phyloP scores from a whole-genome alignment of 2,329 filamentous ascomycete genomes.

The Lachnellula subtilissima region DNA sequence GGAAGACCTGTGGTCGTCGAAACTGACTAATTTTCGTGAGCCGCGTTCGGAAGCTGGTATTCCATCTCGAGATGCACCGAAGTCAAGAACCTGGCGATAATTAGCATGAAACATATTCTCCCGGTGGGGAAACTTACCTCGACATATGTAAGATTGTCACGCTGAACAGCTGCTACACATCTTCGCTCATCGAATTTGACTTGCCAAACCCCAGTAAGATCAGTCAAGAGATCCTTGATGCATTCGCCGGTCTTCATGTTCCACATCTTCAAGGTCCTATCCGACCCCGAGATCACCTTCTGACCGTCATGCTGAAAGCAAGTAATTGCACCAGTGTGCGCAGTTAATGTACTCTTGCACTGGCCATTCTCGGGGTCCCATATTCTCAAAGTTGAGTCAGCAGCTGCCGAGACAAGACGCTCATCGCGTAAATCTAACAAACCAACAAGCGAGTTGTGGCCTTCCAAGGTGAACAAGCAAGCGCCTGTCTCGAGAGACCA shows the following conservation, averaged over 20 bases:
- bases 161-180: constrained; percentile 94
- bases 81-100: constrained; percentile 77
- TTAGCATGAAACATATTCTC: constrained; percentile 30
- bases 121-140: constrained; percentile 60
- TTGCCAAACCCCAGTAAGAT: constrained; percentile 97
- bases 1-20: constrained; percentile 13
- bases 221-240: constrained; percentile 85
- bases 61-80: constrained; percentile 88
- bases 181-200: constrained; percentile 94
- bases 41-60: constrained; percentile 72
- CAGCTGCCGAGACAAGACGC: constrained; percentile 87
- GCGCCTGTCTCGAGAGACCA: constrained; percentile 88
- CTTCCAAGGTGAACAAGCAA: constrained; percentile 84
- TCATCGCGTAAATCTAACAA: constrained; percentile 85
- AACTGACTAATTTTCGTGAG: constrained; percentile 58
- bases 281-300: constrained; percentile 94
- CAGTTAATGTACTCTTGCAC: constrained; percentile 84
- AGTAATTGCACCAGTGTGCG: constrained; percentile 94
- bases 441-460: constrained; percentile 87
- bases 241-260: constrained; percentile 89
- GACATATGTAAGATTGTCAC: constrained; percentile 87
- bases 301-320: constrained; percentile 97
- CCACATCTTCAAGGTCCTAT: constrained; percentile 98
- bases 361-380: constrained; percentile 94
- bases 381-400: constrained; percentile 89